Base-by-base conservation (phyloP, 345 rosid species). In the Heritiera littoralis region DNA sequence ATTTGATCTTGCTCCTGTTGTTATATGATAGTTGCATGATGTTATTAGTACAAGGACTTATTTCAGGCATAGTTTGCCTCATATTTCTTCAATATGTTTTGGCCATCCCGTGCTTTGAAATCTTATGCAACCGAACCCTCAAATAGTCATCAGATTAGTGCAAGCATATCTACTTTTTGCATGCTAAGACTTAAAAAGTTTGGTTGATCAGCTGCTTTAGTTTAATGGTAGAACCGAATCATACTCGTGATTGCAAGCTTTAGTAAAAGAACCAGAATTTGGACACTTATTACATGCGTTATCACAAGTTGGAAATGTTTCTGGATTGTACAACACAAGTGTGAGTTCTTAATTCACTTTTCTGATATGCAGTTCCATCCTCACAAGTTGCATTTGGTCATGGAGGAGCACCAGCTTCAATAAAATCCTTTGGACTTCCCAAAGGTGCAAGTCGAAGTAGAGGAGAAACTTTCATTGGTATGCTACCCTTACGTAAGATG, bases 351-450 rank as follows among this genome's bases (percentile, higher is more conserved):
- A 46, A 69, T 13, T 20, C 38, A 23, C 38, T 69, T 46, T 69
- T 45, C 35, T 69, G 18, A 59, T 51, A 45, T 63, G 63, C 87
- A 90, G 92, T 81, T 81, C 70, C 82, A 65, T 75, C 81, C 10
- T 85, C 89, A 9, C 88, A 86, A 82, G 79, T 89, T 80, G 90
- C 90, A 40, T 88, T 90, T 83, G 93, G 92, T 10, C 51, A 38
- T 68, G 93, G 88, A 67, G 85, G 87, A 65, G 89, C 83, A 14
- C 80, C 89, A 0, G 32, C 78, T 80, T 83, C 86, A 7, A 68
- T 82, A 15, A 90, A 83, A 77, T 75, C 90, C 55, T 85, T 81
- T 74, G 90, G 79, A 11, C 14, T 41, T 66, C 71, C 80, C 45
- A 85, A 61, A 74, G 82, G 74, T 66, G 74, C 81, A 32, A 60